These are phyloP conservation scores for Rhazya stricta DNA, from an alignment of 257 asterid genomes.

Conservation along the genomic window DNA sequence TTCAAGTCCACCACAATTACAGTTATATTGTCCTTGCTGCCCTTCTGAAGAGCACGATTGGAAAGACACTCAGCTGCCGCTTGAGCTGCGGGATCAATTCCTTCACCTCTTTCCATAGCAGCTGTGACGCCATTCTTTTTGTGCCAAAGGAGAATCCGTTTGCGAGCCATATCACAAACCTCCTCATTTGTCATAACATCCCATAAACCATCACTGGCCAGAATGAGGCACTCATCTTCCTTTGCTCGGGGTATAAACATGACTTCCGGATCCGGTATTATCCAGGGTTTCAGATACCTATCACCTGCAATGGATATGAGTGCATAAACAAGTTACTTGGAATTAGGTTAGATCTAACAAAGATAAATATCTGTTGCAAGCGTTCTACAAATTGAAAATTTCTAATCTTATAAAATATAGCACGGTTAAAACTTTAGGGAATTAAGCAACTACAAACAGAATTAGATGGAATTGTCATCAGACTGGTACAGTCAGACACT, in stretches of 20 bases:
- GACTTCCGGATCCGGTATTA: slow-evolving; percentile 88
- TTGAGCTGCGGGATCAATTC: slow-evolving; percentile 88
- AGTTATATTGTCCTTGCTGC: slow-evolving; percentile 85
- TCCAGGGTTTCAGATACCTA: slow-evolving; percentile 84
- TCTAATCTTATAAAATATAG: not conserved
- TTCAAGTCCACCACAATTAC: slow-evolving; percentile 82
- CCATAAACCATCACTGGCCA: slow-evolving; percentile 96
- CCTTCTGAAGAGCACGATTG: slow-evolving; percentile 77
- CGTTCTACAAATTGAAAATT: not conserved
- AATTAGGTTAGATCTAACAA: not conserved
- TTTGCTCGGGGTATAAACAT: slow-evolving; percentile 57
- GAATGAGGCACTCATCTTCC: slow-evolving; percentile 75
- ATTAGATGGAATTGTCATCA: not conserved
- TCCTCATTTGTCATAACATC: slow-evolving; percentile 89
- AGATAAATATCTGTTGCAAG: not conserved
- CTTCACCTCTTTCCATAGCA: slow-evolving; percentile 58
- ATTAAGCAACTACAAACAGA: not conserved
- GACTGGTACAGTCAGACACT: not conserved
- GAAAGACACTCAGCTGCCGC: slow-evolving; percentile 88
- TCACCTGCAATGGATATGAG: slow-evolving; percentile 51
- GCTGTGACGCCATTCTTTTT: slow-evolving; percentile 45
- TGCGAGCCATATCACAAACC: slow-evolving; percentile 80
- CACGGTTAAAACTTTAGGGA: not conserved
- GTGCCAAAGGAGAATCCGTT: slow-evolving; percentile 69
- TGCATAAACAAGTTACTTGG: not conserved